Conservation (phyloP, 1,284 basidiomycete genomes). For the Heterobasidion parviporum region DNA sequence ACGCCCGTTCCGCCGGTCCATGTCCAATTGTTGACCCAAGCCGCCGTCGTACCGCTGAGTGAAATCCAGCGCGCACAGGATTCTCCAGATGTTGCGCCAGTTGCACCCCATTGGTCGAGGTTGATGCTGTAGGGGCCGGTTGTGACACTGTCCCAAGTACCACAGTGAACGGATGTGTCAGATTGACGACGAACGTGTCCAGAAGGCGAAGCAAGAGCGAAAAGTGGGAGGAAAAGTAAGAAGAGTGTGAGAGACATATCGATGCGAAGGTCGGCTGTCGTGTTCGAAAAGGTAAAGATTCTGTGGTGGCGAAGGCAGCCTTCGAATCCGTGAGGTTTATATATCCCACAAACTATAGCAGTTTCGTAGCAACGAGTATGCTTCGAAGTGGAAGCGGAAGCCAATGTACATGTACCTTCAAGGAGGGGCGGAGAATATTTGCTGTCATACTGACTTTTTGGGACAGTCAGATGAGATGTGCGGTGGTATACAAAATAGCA, state of each 20-base stretch:
- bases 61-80: constrained; percentile 46
- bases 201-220: neutral
- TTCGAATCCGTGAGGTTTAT: too few relatives aligned
- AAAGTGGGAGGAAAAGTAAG: neutral
- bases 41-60: constrained; percentile 33
- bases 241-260: neutral
- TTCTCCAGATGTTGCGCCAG: constrained; percentile 38
- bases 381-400: too few relatives aligned
- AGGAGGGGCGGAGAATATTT: too few relatives aligned
- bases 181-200: neutral
- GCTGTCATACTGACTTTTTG: too few relatives aligned
- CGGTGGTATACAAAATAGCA: too few relatives aligned
- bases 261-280: neutral
- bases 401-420: too few relatives aligned
- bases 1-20: constrained; percentile 46
- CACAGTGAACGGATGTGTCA: constrained; percentile 28
- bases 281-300: too few relatives aligned
- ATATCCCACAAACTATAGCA: too few relatives aligned
- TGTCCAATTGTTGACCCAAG: constrained; percentile 47
- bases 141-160: constrained; percentile 43
- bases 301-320: too few relatives aligned
- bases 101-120: constrained; percentile 45
- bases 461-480: too few relatives aligned
- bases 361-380: too few relatives aligned
- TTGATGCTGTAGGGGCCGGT: constrained; percentile 31